Conservation (phyloP, 2,329 filamentous ascomycete species). For the Graphium sp. region DNA sequence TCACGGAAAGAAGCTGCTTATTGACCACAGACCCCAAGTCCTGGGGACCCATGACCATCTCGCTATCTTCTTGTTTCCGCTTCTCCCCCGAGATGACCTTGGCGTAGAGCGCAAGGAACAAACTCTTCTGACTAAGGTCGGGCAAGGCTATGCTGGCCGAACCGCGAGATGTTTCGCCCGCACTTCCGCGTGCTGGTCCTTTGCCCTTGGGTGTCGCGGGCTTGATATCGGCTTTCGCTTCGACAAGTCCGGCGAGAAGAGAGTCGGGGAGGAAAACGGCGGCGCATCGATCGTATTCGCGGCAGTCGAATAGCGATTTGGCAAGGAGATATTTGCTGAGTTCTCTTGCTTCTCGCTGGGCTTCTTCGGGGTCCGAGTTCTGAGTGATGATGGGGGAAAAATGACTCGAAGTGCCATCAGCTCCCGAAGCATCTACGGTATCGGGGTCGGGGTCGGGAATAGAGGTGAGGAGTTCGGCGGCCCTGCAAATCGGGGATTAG, state of each 20-base stretch:
- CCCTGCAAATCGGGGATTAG: constrained; percentile 36
- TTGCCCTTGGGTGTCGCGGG: constrained; percentile 36
- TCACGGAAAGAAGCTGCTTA: constrained; percentile 64
- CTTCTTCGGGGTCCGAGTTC: constrained; percentile 55
- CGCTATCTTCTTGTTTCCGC: constrained; percentile 86
- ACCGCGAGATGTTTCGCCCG: constrained; percentile 7
- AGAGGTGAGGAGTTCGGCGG: constrained; percentile 80
- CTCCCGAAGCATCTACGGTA: constrained; percentile 22
- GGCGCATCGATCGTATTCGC: constrained; percentile 86
- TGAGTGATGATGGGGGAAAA: constrained; percentile 29
- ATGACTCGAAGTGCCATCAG: constrained; percentile 17
- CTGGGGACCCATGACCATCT: constrained; percentile 90
- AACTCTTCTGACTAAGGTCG: constrained; percentile 67
- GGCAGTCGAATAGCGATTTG: constrained; percentile 88
- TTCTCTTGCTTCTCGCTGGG: constrained; percentile 61
- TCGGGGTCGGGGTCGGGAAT: constrained; percentile 47
- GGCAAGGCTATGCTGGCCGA: constrained; percentile 21
- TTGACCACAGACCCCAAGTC: constrained; percentile 76
- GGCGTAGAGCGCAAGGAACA: constrained; percentile 85
- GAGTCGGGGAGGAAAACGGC: constrained; percentile 74
- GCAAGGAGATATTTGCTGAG: constrained; percentile 73
- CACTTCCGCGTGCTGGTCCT: constrained; percentile 32
- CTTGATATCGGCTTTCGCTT: constrained; percentile 23
- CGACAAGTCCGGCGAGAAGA: constrained; percentile 50
- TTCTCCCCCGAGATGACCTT: constrained; percentile 91